Base-by-base conservation (phyloP, 2,329 filamentous ascomycete species). In the Neodidymelliopsis sp. region DNA sequence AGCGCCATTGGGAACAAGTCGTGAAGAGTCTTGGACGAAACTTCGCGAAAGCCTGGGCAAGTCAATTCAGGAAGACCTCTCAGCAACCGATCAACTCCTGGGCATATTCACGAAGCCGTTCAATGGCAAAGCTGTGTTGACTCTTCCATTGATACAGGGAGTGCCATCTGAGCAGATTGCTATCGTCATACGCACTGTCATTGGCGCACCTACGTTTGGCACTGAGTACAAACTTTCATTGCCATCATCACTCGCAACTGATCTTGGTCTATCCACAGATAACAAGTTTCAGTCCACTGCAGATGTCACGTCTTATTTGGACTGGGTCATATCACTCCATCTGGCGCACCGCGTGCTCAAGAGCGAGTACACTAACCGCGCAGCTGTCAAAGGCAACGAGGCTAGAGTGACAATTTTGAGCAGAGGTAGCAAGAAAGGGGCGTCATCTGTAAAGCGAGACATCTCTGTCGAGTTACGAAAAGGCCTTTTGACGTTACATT, bases 131-230 rank as follows among this genome's bases (percentile, higher is more conserved):
- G 66, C 65, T 34, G 59, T 62, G 6, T 20, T 73, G 25, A 54
- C 58, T 2, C 49, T 72, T 15, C 65, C 69, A 6, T 63, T 60
- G 1, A 47, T 54, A 15, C 53, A 23, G 13, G 59, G 54, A 36
- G 28, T 46, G 4, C 54, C 62, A 25, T 38, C 49, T 2, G 67
- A 71, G 33, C 54, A 48, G 12, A 30, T 74, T 18, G 56, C 24
- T 2, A 51, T 73, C 6, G 50, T 57, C 4, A 69, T 67, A 23
- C 65, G 67, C 16, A 74, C 71, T 1, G 63, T 60, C 15, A 60
- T 74, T 12, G 67, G 64, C 9, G 59, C 58, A 12, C 71, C 70
- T 2, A 67, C 59, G 1, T 71, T 70, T 34, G 71, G 71, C 30
- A 65, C 67, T 5, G 69, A 72, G 42, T 65, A 69, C 47, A 67